Conservation (phyloP, 2,329 filamentous ascomycete genomes). For the Diaporthe caulivora region DNA sequence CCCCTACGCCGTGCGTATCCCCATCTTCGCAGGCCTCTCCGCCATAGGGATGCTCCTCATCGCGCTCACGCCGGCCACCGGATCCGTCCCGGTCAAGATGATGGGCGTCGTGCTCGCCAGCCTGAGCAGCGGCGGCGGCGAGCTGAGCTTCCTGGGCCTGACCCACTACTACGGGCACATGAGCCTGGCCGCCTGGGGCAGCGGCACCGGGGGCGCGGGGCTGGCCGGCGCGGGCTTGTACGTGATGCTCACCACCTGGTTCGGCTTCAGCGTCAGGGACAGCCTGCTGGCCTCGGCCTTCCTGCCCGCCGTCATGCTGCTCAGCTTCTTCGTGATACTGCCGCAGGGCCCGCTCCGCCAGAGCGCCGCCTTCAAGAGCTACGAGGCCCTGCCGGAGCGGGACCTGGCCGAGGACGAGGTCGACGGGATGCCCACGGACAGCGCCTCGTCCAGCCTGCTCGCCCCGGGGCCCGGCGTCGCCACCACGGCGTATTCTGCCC, state of each 20-base stretch:
- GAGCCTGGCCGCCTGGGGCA: slow-evolving; percentile 91
- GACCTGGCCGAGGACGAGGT: slow-evolving; percentile 53
- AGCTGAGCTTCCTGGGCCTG: slow-evolving; percentile 89
- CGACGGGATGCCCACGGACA: slow-evolving; percentile 51
- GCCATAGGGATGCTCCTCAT: slow-evolving; percentile 90
- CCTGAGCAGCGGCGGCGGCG: slow-evolving; percentile 86
- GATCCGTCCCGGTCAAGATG: slow-evolving; percentile 80
- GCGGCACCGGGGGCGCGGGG: slow-evolving; percentile 90
- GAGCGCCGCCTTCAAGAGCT: slow-evolving; percentile 59
- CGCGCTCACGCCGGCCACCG: slow-evolving; percentile 77
- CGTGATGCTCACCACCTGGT: slow-evolving; percentile 84
- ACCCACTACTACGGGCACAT: slow-evolving; percentile 94
- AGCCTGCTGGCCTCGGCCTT: slow-evolving; percentile 84
- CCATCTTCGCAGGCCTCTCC: slow-evolving; percentile 81
- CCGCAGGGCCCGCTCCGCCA: slow-evolving; percentile 75
- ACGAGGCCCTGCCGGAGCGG: slow-evolving; percentile 63
- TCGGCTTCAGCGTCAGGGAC: slow-evolving; percentile 78
- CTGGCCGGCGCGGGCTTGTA: slow-evolving; percentile 90
- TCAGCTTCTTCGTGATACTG: slow-evolving; percentile 87
- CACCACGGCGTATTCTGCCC: slow-evolving; percentile 54
- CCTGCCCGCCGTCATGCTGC: slow-evolving; percentile 83
- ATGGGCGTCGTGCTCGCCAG: slow-evolving; percentile 87
- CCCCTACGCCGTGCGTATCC: slow-evolving; percentile 81
- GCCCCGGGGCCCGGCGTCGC: slow-evolving; percentile 56
- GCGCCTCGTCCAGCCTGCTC: slow-evolving; percentile 63